These are phyloP conservation scores for Puccinellia tenuiflora DNA, from an alignment of 176 grass and related monocot species.

Conservation along the genomic window DNA sequence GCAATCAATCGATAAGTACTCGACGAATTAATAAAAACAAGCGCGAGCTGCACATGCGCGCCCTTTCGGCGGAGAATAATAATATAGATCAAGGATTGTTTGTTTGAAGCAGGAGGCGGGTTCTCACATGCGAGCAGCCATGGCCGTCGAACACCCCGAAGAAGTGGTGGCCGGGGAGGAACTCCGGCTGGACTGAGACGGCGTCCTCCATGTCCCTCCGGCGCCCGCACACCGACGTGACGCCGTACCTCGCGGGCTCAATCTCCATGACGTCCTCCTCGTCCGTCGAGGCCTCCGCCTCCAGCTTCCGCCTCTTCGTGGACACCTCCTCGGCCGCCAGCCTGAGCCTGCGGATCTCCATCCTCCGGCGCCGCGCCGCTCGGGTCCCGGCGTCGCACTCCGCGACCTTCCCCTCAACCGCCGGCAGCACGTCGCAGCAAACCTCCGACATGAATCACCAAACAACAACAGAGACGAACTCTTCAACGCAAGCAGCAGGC, in stretches of 20 bases:
- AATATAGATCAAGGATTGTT: background rate
- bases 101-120: background rate
- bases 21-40: background rate
- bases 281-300: background rate
- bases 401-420: slow-evolving; percentile 8
- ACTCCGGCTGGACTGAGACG: slow-evolving; percentile 34
- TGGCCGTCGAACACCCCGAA: slow-evolving; percentile 91
- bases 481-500: background rate
- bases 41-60: background rate
- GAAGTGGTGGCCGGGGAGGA: slow-evolving; percentile 64
- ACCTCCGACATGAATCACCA: slow-evolving; percentile 34
- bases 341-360: slow-evolving; percentile 53
- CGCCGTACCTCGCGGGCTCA: slow-evolving; percentile 36
- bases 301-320: slow-evolving; percentile 21
- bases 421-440: slow-evolving; percentile 30
- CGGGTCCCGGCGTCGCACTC: slow-evolving; percentile 25
- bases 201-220: slow-evolving; percentile 93
- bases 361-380: slow-evolving; percentile 45
- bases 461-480: background rate
- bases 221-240: slow-evolving; percentile 61
- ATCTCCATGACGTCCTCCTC: background rate
- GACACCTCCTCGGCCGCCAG: slow-evolving; percentile 17
- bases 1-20: slow-evolving; percentile 20
- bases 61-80: background rate
- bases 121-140: slow-evolving; percentile 84